Conservation (phyloP, 2,329 filamentous ascomycete species). For the Aspergillus sp. region DNA sequence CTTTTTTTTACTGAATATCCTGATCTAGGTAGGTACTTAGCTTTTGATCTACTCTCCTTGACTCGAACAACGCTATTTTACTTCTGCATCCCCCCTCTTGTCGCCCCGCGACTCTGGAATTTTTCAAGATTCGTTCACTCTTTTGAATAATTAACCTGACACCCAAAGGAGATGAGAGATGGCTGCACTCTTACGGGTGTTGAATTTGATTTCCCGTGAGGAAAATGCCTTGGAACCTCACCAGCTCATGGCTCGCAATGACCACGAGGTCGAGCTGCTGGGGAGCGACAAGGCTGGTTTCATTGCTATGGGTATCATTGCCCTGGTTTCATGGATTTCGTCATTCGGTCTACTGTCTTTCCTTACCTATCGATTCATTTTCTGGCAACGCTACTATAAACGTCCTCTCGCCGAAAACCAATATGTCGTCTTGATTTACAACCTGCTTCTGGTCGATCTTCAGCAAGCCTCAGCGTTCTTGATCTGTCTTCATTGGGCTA, state of each 20-base stretch:
- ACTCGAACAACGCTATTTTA: not conserved
- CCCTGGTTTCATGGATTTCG: constrained; percentile 34
- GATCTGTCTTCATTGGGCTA: constrained; percentile 41
- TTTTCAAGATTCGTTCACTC: not conserved
- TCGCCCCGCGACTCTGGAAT: not conserved
- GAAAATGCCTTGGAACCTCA: not conserved
- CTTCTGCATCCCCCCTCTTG: not conserved
- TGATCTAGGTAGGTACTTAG: not conserved
- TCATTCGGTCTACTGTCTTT: constrained; percentile 30
- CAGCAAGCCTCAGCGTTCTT: constrained; percentile 44
- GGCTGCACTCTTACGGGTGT: constrained; percentile 1
- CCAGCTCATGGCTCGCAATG: not conserved
- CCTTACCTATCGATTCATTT: constrained; percentile 10
- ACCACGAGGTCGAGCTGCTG: not conserved
- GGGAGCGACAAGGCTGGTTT: constrained; percentile 36
- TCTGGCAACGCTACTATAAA: constrained; percentile 44
- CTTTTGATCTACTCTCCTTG: not conserved
- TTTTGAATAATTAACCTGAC: not conserved
- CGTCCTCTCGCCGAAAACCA: constrained; percentile 46
- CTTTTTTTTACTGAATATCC: not conserved
- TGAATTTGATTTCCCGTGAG: constrained; percentile 1
- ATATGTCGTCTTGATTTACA: constrained; percentile 47
- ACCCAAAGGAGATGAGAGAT: constrained; percentile 1
- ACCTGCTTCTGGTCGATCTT: constrained; percentile 45
- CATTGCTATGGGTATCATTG: constrained; percentile 40